Conservation (phyloP, 2,329 filamentous ascomycete genomes). For the Gnomoniopsis sp. region DNA sequence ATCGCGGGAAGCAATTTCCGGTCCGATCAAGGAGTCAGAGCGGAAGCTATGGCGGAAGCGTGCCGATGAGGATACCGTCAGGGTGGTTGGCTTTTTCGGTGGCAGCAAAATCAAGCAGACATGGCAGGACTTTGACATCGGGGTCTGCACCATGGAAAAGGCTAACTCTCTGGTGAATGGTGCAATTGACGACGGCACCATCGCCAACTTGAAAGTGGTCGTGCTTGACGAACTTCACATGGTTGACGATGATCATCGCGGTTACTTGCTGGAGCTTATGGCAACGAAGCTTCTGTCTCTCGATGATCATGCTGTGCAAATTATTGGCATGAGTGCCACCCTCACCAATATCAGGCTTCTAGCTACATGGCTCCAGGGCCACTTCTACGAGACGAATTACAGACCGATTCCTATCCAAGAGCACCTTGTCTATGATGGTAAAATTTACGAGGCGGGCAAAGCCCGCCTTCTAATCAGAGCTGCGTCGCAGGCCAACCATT, state of each 20-base stretch:
- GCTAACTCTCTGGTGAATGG: conserved; percentile 72
- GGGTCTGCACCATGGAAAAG: conserved; percentile 79
- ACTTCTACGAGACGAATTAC: conserved; percentile 70
- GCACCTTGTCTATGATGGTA: conserved; percentile 68
- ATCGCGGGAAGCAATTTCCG: conserved; percentile 33
- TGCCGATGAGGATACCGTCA: conserved; percentile 55
- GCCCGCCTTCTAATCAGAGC: conserved; percentile 57
- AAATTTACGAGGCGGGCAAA: conserved; percentile 60
- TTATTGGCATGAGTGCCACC: conserved; percentile 78
- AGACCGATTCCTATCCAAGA: conserved; percentile 74
- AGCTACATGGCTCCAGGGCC: conserved; percentile 66
- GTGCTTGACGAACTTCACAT: conserved; percentile 81
- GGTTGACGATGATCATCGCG: conserved; percentile 72
- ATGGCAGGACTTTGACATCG: conserved; percentile 75
- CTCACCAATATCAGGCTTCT: conserved; percentile 71
- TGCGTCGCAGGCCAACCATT: conserved; percentile 42
- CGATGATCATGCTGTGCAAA: conserved; percentile 59
- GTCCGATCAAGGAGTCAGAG: conserved; percentile 30
- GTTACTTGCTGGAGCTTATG: conserved; percentile 72
- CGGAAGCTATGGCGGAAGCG: conserved; percentile 49
- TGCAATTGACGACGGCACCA: conserved; percentile 67
- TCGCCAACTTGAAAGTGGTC: conserved; percentile 62
- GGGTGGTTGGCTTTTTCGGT: conserved; percentile 71
- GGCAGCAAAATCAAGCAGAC: conserved; percentile 64
- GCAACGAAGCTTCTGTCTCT: conserved; percentile 70